Evolutionary conservation across 768 basidiomycete genomes (phyloP), one percentile per base, ranked within the genome.

Genomic region (Lentinula aciculospora): DNA sequence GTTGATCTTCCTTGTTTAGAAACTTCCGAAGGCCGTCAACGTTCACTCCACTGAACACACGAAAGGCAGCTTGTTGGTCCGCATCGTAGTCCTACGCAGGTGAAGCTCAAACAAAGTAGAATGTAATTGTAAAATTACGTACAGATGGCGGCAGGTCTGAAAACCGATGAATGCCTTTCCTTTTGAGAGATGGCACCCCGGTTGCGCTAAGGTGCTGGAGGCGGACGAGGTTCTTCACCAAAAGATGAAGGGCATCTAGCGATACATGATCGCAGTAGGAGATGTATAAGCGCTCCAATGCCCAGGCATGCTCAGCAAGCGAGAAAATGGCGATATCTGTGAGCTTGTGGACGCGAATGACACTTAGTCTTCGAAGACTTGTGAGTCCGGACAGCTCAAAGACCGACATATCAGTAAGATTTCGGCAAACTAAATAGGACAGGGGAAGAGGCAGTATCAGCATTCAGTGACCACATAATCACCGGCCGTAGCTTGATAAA

Each of bases 201-300:
- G 91, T 92, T 46, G 86, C 80, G 49, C 85, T 86, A 39, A 98
- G 78, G 66, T 93, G 87, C 50, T 84, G 84, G 45, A 97, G 72
- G 37, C 75, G 74, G 42, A 72, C 71, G 21, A 88, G 76, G 55
- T 78, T 75, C 58, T 79, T 80, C 51, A 95, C 69, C 13, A 95
- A 71, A 48, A 81, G 76, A 60, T 91, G 88, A 31, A 93, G 73
- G 8, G 90, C 89, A 42, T 85, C 81, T 37, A 95, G 80, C 27
- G 88, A 84, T 56, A 98, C 73, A 57, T 84, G 79, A 63, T 88
- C 86, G 73, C 94, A 98, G 67, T 93, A 92, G 28, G 90, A 89
- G 36, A 98, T 72, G 66, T 97, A 88, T 48, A 96, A 77, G 25
- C 92, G 82, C 66, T 94, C 90, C 63, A 97, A 75, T 32, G 76